Conservation (phyloP, 345 rosid genomes). For the Garcia nutans region DNA sequence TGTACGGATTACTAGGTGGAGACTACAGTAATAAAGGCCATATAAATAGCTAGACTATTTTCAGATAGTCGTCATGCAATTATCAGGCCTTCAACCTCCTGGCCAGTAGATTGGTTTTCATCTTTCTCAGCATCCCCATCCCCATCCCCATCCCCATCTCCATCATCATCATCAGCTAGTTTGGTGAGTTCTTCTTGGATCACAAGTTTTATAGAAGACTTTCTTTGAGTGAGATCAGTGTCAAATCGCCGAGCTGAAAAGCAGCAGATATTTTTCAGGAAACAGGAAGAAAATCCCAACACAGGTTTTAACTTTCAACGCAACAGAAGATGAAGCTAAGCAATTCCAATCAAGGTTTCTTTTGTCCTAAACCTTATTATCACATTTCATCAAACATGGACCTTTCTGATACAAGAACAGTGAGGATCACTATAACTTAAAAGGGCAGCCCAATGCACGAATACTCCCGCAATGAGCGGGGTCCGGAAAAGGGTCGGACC, state of each 20-base stretch:
- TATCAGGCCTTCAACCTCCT: slow-evolving; percentile 33
- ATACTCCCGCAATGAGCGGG: too few species aligned
- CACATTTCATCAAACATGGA: not conserved
- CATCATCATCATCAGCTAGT: slow-evolving; percentile 69
- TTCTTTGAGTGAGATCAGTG: slow-evolving; percentile 52
- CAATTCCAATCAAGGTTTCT: not conserved
- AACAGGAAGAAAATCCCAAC: not conserved
- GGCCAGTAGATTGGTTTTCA: slow-evolving; percentile 17
- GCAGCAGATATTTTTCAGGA: slow-evolving; percentile 5
- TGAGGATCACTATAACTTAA: not conserved
- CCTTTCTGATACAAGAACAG: not conserved
- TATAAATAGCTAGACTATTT: slow-evolving; percentile 14
- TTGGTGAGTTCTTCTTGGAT: slow-evolving; percentile 92
- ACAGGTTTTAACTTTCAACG: not conserved
- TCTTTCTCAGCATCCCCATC: slow-evolving; percentile 42
- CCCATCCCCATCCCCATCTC: slow-evolving; percentile 45
- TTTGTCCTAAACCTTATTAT: not conserved
- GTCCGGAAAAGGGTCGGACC: too few species aligned
- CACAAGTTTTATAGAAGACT: slow-evolving; percentile 68
- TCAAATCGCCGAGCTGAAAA: slow-evolving; percentile 55
- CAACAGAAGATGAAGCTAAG: not conserved
- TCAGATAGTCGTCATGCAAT: slow-evolving; percentile 6
- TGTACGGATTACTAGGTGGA: not conserved
- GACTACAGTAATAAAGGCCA: not conserved
- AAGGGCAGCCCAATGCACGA: too few species aligned